Evolutionary conservation across 1,139 yeast genomes (phyloP), one percentile per base, ranked within the genome.

Genomic region (Debaryomyces subglobosus): DNA sequence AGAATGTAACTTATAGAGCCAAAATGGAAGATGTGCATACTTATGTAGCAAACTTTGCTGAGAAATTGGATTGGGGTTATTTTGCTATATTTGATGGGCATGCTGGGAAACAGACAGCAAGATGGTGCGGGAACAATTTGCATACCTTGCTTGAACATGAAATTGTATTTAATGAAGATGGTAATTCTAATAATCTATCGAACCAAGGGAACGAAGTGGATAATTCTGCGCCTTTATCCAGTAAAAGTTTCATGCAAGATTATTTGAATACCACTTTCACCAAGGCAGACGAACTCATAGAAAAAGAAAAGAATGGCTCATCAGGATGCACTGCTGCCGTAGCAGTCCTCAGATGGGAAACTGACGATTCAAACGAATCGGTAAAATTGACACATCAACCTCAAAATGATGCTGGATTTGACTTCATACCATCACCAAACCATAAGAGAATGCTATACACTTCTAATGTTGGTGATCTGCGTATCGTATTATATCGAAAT

Each of bases 21-120:
- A 84, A 91, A 40, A 94, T 94, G 99, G 99, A 94, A 64, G 99
- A 94, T 65, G 96, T 95, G 9, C 98, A 94, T 65, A 89, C 96
- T 0, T 90, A 88, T 62, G 91, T 91, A 39, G 94, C 96, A 58
- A 91, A 94, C 69, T 94, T 88, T 71, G 95, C 94, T 25, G 96
- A 90, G 58, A 69, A 88, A 47, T 78, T 86, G 18, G 98, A 92
- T 64, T 89, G 96, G 86, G 99, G 97, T 3, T 94, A 89, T 65
- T 92, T 94, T 77, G 99, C 96, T 13, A 80, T 94, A 4, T 94
- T 91, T 67, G 99, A 94, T 67, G 99, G 99, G 12, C 99, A 94
- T 69, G 99, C 98, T 2, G 99, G 99, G 15, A 83, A 85, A 52
- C 90, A 85, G 56, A 86, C 96, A 8, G 96, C 99, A 1, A 84